A percentile compares a stretch with the other conserved stretches of the same genome.
phyloP scores from a whole-genome alignment of 2,329 filamentous ascomycete genomes.

The Pestalotiopsis fici region DNA sequence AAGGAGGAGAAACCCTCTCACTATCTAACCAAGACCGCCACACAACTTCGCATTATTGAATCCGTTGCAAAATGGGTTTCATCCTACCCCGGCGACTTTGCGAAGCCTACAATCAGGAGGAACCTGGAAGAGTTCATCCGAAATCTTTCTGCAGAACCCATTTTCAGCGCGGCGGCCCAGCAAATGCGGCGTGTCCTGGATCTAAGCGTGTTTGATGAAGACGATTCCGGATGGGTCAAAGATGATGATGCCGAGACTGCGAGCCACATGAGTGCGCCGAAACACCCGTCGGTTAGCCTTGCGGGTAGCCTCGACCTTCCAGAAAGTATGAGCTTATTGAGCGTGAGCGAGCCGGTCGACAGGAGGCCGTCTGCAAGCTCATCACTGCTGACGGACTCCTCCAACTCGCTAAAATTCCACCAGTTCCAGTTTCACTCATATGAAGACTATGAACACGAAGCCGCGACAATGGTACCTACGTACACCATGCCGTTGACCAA shows the following conservation, averaged over 20 bases:
- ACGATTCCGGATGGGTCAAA: slow-evolving; percentile 91
- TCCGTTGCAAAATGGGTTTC: slow-evolving; percentile 88
- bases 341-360: slow-evolving; percentile 45
- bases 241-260: slow-evolving; percentile 59
- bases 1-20: slow-evolving; percentile 66
- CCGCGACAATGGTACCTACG: slow-evolving; percentile 69
- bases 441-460: slow-evolving; percentile 81
- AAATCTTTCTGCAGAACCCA: slow-evolving; percentile 73
- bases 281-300: slow-evolving; percentile 17
- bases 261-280: slow-evolving; percentile 18
- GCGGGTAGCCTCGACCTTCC: slow-evolving; percentile 37
- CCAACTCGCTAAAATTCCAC: slow-evolving; percentile 34
- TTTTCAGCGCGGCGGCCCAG: slow-evolving; percentile 81
- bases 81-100: slow-evolving; percentile 91
- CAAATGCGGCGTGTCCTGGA: slow-evolving; percentile 84
- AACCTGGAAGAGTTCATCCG: slow-evolving; percentile 75
- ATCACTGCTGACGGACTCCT: slow-evolving; percentile 38
- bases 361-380: slow-evolving; percentile 49
- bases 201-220: slow-evolving; percentile 74
- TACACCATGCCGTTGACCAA: slow-evolving; percentile 75
- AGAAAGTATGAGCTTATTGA: slow-evolving; percentile 48
- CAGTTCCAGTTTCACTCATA: slow-evolving; percentile 64
- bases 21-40: slow-evolving; percentile 75
- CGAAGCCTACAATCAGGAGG: slow-evolving; percentile 71
- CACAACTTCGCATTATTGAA: slow-evolving; percentile 81